Evolutionary conservation across 371 early-diverging fungal genomes (phyloP).

Genomic region (Circinella minor): DNA sequence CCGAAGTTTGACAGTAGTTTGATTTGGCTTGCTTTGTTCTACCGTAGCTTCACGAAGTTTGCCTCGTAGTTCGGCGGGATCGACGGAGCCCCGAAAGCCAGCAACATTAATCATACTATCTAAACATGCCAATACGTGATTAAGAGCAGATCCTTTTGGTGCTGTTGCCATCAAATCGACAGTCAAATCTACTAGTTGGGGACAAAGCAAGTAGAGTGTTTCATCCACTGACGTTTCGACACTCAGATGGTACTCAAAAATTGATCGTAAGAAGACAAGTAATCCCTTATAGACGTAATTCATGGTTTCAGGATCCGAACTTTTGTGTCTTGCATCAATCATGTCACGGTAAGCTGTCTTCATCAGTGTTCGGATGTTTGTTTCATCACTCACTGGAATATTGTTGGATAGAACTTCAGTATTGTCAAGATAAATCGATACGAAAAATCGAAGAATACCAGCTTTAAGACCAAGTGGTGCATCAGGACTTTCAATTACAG

Average conservation of each 20-base stretch:
- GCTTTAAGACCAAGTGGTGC: constrained; percentile 26
- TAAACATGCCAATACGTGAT: constrained; percentile 31
- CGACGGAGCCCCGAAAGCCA: constrained; percentile 29
- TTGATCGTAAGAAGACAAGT: constrained; percentile 30
- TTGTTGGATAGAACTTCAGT: constrained; percentile 27
- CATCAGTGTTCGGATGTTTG: constrained; percentile 23
- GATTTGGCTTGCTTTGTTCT: constrained; percentile 4
- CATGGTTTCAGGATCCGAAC: neutral
- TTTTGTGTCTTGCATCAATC: constrained; percentile 8
- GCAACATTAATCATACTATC: constrained; percentile 49
- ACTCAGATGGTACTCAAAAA: constrained; percentile 38
- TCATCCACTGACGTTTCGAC: constrained; percentile 30
- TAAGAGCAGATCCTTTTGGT: constrained; percentile 17
- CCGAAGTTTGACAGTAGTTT: constrained; percentile 1
- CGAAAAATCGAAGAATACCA: constrained; percentile 32
- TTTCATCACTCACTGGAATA: constrained; percentile 26
- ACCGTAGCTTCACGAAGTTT: constrained; percentile 26
- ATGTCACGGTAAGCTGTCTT: constrained; percentile 22
- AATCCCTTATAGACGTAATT: constrained; percentile 34
- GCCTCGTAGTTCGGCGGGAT: constrained; percentile 24
- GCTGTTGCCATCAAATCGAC: constrained; percentile 23
- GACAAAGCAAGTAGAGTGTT: constrained; percentile 21
- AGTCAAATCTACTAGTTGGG: constrained; percentile 26
- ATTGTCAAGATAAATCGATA: constrained; percentile 44
- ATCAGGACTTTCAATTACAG: constrained; percentile 17